A percentile compares a stretch with the other conserved stretches of the same genome.
Evolutionary conservation across 306 rosid species (phyloP).

Genomic region (Sophora flavescens): DNA sequence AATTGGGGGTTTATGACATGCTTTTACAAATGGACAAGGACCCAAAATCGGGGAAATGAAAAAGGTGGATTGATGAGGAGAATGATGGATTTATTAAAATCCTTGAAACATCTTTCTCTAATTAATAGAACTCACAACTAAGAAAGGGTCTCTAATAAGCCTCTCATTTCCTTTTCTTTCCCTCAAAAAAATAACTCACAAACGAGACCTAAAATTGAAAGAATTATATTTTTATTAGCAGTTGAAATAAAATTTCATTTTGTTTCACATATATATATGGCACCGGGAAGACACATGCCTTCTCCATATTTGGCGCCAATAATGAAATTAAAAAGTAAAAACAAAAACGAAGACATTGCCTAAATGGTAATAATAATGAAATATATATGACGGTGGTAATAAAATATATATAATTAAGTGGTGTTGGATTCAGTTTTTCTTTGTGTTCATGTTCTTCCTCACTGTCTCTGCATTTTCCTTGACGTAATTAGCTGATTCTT

Average conservation of each 20-base stretch:
- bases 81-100: too few species aligned
- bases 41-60: too few species aligned
- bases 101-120: too few species aligned
- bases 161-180: too few species aligned
- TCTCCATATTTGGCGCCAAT: conserved; percentile 42
- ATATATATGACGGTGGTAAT: too few species aligned
- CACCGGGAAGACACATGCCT: conserved; percentile 47
- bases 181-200: too few species aligned
- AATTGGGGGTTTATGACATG: too few species aligned
- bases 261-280: conserved; percentile 34
- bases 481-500: conserved; percentile 61
- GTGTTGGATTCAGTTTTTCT: conserved; percentile 44
- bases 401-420: not conserved
- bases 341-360: not conserved
- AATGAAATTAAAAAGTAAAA: not conserved
- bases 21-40: too few species aligned
- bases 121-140: too few species aligned
- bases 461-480: conserved; percentile 48
- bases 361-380: conserved; percentile 16
- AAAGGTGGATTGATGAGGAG: too few species aligned
- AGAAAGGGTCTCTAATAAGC: too few species aligned
- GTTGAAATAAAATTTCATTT: conserved; percentile 39
- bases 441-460: conserved; percentile 64
- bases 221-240: conserved; percentile 32
- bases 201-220: not conserved